A percentile compares a stretch with the other conserved stretches of the same genome.
These are phyloP conservation scores for Lomentospora prolificans DNA, from an alignment of 2,329 filamentous ascomycete species.

Conservation along the genomic window DNA sequence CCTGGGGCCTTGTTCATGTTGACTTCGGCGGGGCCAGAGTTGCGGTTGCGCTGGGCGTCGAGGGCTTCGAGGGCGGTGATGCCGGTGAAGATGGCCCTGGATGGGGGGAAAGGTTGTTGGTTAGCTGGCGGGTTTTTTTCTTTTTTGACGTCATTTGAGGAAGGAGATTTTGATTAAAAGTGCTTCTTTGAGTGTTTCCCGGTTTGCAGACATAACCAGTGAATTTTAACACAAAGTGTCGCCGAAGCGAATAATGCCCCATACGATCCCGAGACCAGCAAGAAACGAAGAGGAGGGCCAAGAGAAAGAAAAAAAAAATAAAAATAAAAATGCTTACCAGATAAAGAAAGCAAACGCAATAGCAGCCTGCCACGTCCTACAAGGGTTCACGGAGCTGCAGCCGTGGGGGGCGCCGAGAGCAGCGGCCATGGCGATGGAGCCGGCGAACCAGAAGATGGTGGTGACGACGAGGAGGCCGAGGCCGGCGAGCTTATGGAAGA, in stretches of 20 bases:
- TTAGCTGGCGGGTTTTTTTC: background rate
- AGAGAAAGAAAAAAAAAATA: background rate
- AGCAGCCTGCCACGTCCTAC: constrained; percentile 52
- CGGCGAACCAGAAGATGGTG: constrained; percentile 83
- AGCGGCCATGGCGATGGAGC: constrained; percentile 67
- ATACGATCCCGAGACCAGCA: no score
- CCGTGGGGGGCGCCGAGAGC: constrained; percentile 43
- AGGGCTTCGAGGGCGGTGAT: constrained; percentile 37
- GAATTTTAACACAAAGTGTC: no score
- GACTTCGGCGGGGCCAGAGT: background rate
- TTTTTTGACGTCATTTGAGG: background rate
- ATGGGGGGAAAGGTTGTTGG: background rate
- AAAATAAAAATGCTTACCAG: constrained; percentile 26
- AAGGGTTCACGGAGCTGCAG: constrained; percentile 43
- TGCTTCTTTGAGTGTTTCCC: no score
- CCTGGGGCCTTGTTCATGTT: background rate
- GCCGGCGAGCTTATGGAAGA: constrained; percentile 56
- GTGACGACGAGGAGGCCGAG: constrained; percentile 62
- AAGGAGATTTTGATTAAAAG: no score
- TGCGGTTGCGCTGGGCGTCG: constrained; percentile 17
- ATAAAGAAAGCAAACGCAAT: constrained; percentile 58
- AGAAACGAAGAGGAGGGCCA: no score
- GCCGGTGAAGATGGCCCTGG: constrained; percentile 31
- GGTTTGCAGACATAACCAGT: no score
- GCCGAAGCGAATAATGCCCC: no score